A percentile compares a stretch with the other conserved stretches of the same genome.
Conservation (phyloP, 495 filamentous ascomycete genomes). For the Penicillium atrosanguineum region DNA sequence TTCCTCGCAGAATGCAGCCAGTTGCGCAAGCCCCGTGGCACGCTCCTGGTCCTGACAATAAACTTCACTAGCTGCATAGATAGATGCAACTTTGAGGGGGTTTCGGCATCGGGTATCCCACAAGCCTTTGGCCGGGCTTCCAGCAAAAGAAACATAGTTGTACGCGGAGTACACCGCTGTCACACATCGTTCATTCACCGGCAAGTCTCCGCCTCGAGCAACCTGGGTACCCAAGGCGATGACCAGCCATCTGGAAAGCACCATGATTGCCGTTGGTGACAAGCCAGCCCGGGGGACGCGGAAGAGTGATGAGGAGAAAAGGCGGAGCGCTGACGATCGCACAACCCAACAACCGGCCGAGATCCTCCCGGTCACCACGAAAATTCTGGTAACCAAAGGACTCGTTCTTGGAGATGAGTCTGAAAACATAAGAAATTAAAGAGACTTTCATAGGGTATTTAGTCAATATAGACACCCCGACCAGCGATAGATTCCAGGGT, state of each 20-base stretch:
- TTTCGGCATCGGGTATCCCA: constrained; percentile 37
- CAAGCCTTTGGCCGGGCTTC: constrained; percentile 21
- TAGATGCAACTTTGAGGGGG: constrained; percentile 33
- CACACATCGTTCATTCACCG: constrained; percentile 35
- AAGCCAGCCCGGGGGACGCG: neutral
- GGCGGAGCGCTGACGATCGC: constrained; percentile 12
- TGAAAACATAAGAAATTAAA: too few relatives aligned
- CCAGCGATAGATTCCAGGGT: too few relatives aligned
- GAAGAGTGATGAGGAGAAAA: constrained; percentile 12
- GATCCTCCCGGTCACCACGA: constrained; percentile 2
- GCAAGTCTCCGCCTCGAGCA: constrained; percentile 14
- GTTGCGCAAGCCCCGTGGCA: constrained; percentile 22
- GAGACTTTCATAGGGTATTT: too few relatives aligned
- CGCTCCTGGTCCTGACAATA: constrained; percentile 33
- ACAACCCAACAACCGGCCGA: neutral
- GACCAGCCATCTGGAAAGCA: constrained; percentile 15
- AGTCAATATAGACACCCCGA: too few relatives aligned
- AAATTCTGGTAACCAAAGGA: neutral
- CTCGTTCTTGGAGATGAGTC: neutral
- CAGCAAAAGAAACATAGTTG: constrained; percentile 38
- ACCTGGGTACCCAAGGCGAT: constrained; percentile 5
- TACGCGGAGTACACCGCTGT: constrained; percentile 36
- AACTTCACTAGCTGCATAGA: constrained; percentile 36
- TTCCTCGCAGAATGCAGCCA: constrained; percentile 28
- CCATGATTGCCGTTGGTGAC: constrained; percentile 1